Percentiles rank a stretch among this genome's conserved stretches.
phyloP scores from a whole-genome alignment of 257 asterid genomes.

The Fraxinus cuspidata region DNA sequence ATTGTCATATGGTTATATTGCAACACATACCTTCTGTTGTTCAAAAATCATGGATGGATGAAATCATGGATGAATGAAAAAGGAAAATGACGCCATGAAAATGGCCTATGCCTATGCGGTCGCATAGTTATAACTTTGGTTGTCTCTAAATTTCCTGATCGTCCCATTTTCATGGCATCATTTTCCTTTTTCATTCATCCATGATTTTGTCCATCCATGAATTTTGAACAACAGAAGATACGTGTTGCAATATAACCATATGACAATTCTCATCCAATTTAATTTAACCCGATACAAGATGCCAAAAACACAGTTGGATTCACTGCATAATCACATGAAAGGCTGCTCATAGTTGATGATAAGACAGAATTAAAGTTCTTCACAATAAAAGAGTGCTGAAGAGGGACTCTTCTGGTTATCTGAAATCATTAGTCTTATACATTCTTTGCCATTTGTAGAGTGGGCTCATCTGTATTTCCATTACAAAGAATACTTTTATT shows the following conservation, averaged over 20 bases:
- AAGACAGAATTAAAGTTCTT: slow-evolving; percentile 60
- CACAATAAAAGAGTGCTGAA: slow-evolving; percentile 46
- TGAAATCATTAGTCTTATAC: slow-evolving; percentile 58
- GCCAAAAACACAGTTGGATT: slow-evolving; percentile 90
- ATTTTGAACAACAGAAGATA: too few relatives aligned
- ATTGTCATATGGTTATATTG: too few relatives aligned
- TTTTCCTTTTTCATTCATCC: too few relatives aligned
- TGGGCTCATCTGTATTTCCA: slow-evolving; percentile 62
- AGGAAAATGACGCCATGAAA: too few relatives aligned
- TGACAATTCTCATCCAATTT: slow-evolving; percentile 30
- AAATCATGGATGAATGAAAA: too few relatives aligned
- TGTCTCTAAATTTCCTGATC: too few relatives aligned
- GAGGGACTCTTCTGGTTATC: slow-evolving; percentile 42
- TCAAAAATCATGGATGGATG: too few relatives aligned
- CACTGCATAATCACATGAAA: slow-evolving; percentile 87
- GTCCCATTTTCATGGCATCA: too few relatives aligned
- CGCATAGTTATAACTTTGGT: too few relatives aligned
- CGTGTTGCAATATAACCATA: slow-evolving; percentile 31
- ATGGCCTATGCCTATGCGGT: too few relatives aligned
- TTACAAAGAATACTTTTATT: slow-evolving; percentile 62
- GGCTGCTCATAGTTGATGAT: slow-evolving; percentile 71
- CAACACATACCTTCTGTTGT: slow-evolving; percentile 17
- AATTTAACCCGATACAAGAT: slow-evolving; percentile 51
- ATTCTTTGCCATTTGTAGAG: slow-evolving; percentile 64
- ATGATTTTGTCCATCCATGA: too few relatives aligned